A percentile compares a stretch with the other conserved stretches of the same genome.
phyloP scores from a whole-genome alignment of 2,329 filamentous ascomycete genomes.

The Graphiopsis chlorocephala region DNA sequence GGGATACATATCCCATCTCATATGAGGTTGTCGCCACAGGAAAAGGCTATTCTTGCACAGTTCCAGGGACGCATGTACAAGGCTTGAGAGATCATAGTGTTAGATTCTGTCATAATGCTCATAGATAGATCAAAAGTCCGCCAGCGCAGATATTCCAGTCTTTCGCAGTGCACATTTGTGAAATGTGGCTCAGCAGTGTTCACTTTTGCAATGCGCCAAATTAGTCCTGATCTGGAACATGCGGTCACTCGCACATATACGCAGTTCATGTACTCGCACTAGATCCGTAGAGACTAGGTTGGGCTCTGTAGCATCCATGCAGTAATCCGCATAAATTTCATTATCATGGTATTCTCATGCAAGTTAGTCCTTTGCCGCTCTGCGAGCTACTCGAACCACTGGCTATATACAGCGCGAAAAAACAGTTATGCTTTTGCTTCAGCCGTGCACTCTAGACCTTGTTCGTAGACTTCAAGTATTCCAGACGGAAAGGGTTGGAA shows the following conservation, averaged over 20 bases:
- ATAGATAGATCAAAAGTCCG: neutral
- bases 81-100: neutral
- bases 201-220: neutral
- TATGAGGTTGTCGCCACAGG: constrained; percentile 4
- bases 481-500: constrained; percentile 71
- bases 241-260: neutral
- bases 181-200: neutral
- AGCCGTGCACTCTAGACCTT: neutral
- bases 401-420: neutral
- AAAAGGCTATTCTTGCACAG: neutral
- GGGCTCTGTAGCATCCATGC: neutral
- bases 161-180: neutral
- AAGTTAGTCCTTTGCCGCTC: neutral
- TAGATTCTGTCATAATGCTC: neutral
- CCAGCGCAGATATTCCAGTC: neutral
- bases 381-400: neutral
- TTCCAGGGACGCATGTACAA: constrained; percentile 15
- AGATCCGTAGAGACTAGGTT: no score
- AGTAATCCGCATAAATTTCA: neutral
- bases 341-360: neutral
- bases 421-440: neutral
- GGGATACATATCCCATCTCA: neutral
- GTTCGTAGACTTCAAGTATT: constrained; percentile 59
- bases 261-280: neutral
- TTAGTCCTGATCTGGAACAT: neutral